Evolutionary conservation across 108 stramenopile genomes (phyloP).

Genomic region (Conticribra weissflogii): DNA sequence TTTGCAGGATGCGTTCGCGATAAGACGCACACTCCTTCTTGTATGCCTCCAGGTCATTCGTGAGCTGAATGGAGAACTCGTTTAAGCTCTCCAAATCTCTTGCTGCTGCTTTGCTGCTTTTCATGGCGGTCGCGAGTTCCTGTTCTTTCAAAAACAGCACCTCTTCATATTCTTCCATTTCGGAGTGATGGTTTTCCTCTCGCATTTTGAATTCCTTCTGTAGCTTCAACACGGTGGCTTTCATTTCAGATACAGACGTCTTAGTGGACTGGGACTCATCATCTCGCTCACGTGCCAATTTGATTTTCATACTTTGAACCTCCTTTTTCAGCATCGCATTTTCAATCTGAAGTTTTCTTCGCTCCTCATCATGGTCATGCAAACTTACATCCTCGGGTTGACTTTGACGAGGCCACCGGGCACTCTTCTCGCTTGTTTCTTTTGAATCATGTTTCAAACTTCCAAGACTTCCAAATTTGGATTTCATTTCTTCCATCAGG

Average conservation of each 20-base stretch:
- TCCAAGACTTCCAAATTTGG: neutral
- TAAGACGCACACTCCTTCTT: conserved; percentile 41
- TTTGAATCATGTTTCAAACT: neutral
- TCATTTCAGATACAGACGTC: conserved; percentile 10
- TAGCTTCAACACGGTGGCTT: conserved; percentile 11
- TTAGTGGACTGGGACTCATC: neutral
- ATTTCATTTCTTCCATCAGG: neutral
- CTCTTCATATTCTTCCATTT: neutral
- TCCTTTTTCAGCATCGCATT: conserved; percentile 3
- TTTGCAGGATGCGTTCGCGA: conserved; percentile 33
- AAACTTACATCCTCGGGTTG: too few species aligned
- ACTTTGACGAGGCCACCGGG: neutral
- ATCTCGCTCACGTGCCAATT: conserved; percentile 15
- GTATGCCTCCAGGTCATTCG: conserved; percentile 34
- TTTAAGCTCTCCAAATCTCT: conserved; percentile 12
- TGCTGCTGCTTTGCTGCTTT: conserved; percentile 1
- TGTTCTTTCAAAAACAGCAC: conserved; percentile 2
- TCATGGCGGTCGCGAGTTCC: conserved; percentile 1
- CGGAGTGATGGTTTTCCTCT: conserved; percentile 1
- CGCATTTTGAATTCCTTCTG: conserved; percentile 28
- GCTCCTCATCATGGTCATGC: too few species aligned
- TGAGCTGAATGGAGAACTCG: conserved; percentile 16
- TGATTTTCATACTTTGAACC: conserved; percentile 13
- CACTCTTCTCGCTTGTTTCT: neutral
- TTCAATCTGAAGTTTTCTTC: neutral